phyloP scores from a whole-genome alignment of 208 protist species.

The Trypanosoma cruzi region DNA sequence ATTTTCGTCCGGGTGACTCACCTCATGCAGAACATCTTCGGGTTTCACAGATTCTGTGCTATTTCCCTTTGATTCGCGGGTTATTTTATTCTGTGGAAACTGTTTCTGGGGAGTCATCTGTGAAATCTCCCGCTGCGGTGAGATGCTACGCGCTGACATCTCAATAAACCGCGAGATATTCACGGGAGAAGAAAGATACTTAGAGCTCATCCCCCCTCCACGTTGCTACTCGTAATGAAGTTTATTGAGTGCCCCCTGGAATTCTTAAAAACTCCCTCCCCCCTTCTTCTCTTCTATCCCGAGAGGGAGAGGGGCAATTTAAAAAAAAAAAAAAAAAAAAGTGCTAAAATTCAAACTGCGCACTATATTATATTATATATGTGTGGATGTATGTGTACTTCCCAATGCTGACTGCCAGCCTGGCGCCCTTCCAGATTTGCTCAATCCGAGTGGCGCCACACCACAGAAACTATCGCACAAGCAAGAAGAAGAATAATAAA shows the following conservation, averaged over 20 bases:
- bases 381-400: no score
- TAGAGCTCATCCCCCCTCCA: slow-evolving; percentile 22
- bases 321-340: neutral
- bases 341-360: no score
- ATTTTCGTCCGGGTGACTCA: neutral
- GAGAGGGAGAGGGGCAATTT: no score
- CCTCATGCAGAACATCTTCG: neutral
- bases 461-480: neutral
- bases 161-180: slow-evolving; percentile 75
- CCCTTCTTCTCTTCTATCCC: neutral
- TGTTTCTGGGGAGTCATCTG: slow-evolving; percentile 66
- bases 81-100: neutral
- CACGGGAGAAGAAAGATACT: slow-evolving; percentile 39
- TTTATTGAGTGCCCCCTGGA: no score
- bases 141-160: slow-evolving; percentile 59
- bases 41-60: neutral
- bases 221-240: no score
- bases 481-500: slow-evolving; percentile 28
- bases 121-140: slow-evolving; percentile 68
- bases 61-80: slow-evolving; percentile 1
- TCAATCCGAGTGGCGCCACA: neutral
- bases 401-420: neutral
- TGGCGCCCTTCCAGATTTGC: neutral
- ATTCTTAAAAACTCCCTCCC: no score
- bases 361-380: no score